Base-by-base conservation (phyloP, 1,284 basidiomycete species). In the Cryptococcus hybrid region DNA sequence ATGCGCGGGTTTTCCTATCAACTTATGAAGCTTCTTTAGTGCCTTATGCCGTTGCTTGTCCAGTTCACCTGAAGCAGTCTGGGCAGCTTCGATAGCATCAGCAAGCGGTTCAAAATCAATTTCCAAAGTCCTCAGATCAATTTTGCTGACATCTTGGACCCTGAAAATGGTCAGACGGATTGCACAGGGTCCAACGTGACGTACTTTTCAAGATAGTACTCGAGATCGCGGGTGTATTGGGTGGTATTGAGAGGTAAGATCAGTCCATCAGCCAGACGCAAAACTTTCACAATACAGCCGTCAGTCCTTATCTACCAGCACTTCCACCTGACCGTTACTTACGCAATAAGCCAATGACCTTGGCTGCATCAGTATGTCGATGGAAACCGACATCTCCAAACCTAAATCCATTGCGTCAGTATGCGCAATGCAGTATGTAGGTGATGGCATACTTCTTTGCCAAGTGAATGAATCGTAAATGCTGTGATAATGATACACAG, bases 311-410 rank as follows among this genome's bases (percentile, higher is more conserved):
- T 35, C 45, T 37, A 24, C 39, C 47, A 30, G 15, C 24, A 13
- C 42, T 35, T 34, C 9, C 46, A 18, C 13, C 24, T 3, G 11
- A 56, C 65, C 30, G 30, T 4, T 30, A 30, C 30, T 65, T 51
- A 70, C 67, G 52, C 51, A 85, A 67, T 40, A 89, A 71, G 49
- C 87, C 87, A 18, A 88, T 73, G 62, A 85, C 82, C 68, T 88
- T 85, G 13, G 88, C 83, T 38, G 86, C 78, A 24, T 86, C 86
- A 52, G 84, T 81, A 77, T 91, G 88, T 54, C 85, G 83, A 65
- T 84, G 75, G 79, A 90, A 92, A 4, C 84, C 85, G 13, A 87
- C 86, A 73, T 93, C 90, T 39, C 83, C 88, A 67, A 85, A 92
- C 35, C 80, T 75, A 48, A 8, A 11, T 46, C 9, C 37, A 30